Base-by-base conservation (phyloP, 148 eudicot species). In the Chenopodium album region DNA sequence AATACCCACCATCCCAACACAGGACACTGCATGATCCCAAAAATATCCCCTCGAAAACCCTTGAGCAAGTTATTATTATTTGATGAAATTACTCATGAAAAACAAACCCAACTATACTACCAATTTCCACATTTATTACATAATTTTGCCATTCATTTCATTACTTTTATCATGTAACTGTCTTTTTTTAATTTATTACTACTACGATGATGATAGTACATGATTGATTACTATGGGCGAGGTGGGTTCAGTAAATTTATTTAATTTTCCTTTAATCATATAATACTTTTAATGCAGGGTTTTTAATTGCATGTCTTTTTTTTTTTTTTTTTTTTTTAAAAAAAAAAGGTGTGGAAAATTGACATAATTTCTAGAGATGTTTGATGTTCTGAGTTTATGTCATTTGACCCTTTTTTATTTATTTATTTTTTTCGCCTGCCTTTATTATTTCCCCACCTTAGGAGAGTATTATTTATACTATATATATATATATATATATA, bases 301-400 rank as follows among this genome's bases (percentile, higher is more conserved):
- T 59, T 76, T 29, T 29, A 80, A 41, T 50, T 83, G 81, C 80
- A 81, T 81, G 90, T 89, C 94, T 67, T 79, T 14, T 48, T 90
- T 90, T 41, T 5, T 41, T 41, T 8, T 41, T 41, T 41, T 6
- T 5, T 37, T 32, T 34, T 34, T 34, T 34, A 4, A 31, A 77
- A 70, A 4, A 31, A 77, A 70, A 81, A 62, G 65, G 85, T 85
- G 77, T 85, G 71, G 47, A 79, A 82, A 56, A 84, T 31, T 86
- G 84, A 87, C 87, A 82, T 26, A 10, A 48, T 52, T 68, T 76
- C 78, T 34, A 71, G n/a, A 65, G 59, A 31, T 71, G 77, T 72
- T 71, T 76, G 75, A 81, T 84, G 60, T 82, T 82, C 73, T 87
- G 76, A 75, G 78, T 73, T 83, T 69, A 56, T 85, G 73, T 85